phyloP scores from a whole-genome alignment of 2,329 filamentous ascomycete species.

The Didymella sp. region DNA sequence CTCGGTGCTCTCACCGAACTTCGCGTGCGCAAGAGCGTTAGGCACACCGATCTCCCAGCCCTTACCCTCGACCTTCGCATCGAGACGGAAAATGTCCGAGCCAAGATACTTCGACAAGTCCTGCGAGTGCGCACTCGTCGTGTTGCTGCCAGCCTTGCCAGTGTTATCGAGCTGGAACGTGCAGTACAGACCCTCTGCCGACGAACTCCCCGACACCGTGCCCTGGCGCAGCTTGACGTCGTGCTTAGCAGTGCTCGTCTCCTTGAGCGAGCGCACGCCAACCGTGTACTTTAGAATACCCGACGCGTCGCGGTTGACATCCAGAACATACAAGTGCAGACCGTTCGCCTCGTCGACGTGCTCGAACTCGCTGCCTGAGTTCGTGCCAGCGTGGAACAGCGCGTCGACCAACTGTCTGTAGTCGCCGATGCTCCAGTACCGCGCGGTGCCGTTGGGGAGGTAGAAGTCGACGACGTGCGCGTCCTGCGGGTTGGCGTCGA shows the following conservation, averaged over 20 bases:
- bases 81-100: slow-evolving; percentile 59
- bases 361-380: slow-evolving; percentile 60
- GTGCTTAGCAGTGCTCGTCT: slow-evolving; percentile 41
- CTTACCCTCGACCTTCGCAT: slow-evolving; percentile 52
- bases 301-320: slow-evolving; percentile 50
- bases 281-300: slow-evolving; percentile 60
- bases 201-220: slow-evolving; percentile 34
- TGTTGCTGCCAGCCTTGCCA: slow-evolving; percentile 40
- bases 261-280: slow-evolving; percentile 55
- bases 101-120: slow-evolving; percentile 52
- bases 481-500: slow-evolving; percentile 63
- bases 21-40: slow-evolving; percentile 50
- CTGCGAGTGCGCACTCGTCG: slow-evolving; percentile 35
- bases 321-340: slow-evolving; percentile 60
- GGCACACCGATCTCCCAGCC: slow-evolving; percentile 58
- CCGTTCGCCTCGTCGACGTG: slow-evolving; percentile 57
- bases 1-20: slow-evolving; percentile 51
- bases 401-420: slow-evolving; percentile 63
- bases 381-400: slow-evolving; percentile 62
- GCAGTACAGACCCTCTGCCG: slow-evolving; percentile 53
- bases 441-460: slow-evolving; percentile 57
- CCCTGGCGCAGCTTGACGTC: slow-evolving; percentile 52
- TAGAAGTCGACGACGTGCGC: slow-evolving; percentile 60
- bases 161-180: slow-evolving; percentile 58
- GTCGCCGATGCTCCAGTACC: slow-evolving; percentile 60